Base-by-base conservation (phyloP, 2,329 filamentous ascomycete species). In the Fusarium haematococcum region DNA sequence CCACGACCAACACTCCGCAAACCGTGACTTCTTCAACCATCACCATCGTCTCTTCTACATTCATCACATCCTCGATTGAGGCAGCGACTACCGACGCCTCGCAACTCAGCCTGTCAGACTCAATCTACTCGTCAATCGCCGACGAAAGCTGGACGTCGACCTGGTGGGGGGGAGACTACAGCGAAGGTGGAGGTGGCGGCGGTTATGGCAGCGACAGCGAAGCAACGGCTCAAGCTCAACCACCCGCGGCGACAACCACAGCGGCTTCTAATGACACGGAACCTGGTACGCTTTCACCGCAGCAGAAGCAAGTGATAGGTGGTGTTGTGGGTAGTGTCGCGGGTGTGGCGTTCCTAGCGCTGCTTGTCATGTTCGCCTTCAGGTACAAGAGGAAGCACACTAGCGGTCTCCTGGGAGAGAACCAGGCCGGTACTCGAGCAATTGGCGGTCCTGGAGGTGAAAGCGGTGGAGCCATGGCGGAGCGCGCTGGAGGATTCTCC, bases 261-360 rank as follows among this genome's bases (percentile, higher is more conserved):
- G 66, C 77, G 14, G 64, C 71, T 27, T 54, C 78, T 20, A 77
- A 71, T 37, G 65, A 67, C 25, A 67, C 75, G 8, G 75, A 77
- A 6, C 70, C 76, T 18, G 69, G 69, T 62, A 73, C 73, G 7
- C 73, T 84, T 23, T 78, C 82, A 2, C 71, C 78, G 2, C 79
- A 81, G 59, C 79, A 84, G 62, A 83, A 83, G 68, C 81, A 82
- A 66, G 79, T 91, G 32, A 88, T 90, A 9, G 89, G 89, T 1
- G 86, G 89, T 35, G 88, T 91, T 1, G 83, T 91, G 20, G 89
- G 89, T 25, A 85, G 88, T 45, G 79, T 92, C 35, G 90, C 90
- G 18, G 91, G 90, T 20, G 80, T 89, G 2, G 90, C 89, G 14
- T 83, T 92, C 54, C 79, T 92, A 58, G 80, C 89, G 5, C 79